Evolutionary conservation across 176 grass and related monocot species (phyloP).

Genomic region (Musa beccarii): DNA sequence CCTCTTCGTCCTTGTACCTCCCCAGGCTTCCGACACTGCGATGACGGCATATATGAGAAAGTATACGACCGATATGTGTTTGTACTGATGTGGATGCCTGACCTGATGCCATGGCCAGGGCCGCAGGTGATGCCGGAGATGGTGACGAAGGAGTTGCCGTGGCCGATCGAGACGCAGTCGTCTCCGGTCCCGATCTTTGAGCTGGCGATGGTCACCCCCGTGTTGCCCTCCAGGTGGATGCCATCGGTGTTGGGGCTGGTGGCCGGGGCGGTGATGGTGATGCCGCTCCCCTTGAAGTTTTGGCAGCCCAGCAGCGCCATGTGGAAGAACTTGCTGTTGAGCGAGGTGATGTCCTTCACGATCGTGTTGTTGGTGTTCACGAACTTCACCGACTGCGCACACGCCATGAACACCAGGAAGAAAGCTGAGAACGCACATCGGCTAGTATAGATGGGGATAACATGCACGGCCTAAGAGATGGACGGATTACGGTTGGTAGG

Average conservation of each 20-base stretch:
- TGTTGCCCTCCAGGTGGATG: constrained; percentile 36
- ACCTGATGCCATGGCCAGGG: constrained; percentile 64
- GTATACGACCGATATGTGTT: constrained; percentile 23
- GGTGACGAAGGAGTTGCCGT: constrained; percentile 23
- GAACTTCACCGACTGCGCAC: constrained; percentile 36
- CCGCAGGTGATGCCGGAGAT: constrained; percentile 37
- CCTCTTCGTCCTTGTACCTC: constrained; percentile 33
- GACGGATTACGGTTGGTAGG: constrained; percentile 40
- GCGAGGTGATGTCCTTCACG: constrained; percentile 36
- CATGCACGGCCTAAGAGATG: neutral
- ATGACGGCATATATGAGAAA: too few species aligned
- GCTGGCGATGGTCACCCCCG: constrained; percentile 26
- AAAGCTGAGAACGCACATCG: neutral
- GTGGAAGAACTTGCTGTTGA: constrained; percentile 89
- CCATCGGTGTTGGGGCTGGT: constrained; percentile 64
- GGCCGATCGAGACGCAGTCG: constrained; percentile 58
- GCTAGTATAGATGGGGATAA: neutral
- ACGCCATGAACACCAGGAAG: too few species aligned
- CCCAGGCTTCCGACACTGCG: constrained; percentile 19
- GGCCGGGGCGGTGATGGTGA: constrained; percentile 35
- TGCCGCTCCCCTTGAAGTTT: constrained; percentile 18
- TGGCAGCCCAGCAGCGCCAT: constrained; percentile 26
- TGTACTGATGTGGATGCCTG: constrained; percentile 20
- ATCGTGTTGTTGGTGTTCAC: constrained; percentile 39
- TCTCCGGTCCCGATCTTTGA: constrained; percentile 47